A percentile compares a stretch with the other conserved stretches of the same genome.
These are phyloP conservation scores for Kurtzmaniella quercitrusa DNA, from an alignment of 1,139 yeast species.

Conservation along the genomic window DNA sequence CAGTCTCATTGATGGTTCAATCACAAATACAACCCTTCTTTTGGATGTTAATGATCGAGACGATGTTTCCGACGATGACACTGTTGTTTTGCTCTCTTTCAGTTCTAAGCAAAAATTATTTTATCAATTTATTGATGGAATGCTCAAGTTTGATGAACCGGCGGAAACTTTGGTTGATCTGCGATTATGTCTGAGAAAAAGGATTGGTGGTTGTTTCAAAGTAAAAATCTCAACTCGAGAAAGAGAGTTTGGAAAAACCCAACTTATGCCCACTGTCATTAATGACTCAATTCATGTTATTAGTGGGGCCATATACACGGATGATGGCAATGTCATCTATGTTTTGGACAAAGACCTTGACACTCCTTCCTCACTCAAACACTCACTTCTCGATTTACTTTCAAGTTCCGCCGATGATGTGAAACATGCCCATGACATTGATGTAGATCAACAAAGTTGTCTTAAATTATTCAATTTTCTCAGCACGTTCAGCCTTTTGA, in stretches of 20 bases:
- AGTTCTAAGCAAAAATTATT: constrained; percentile 38
- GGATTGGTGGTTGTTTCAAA: constrained; percentile 39
- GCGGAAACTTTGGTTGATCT: constrained; percentile 21
- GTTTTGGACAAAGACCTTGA: constrained; percentile 53
- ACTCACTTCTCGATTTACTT: constrained; percentile 34
- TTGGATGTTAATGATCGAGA: constrained; percentile 43
- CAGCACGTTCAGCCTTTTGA: constrained; percentile 24
- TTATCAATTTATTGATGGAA: constrained; percentile 67
- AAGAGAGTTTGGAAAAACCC: background rate
- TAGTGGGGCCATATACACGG: constrained; percentile 40
- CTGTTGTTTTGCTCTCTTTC: constrained; percentile 18
- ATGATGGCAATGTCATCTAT: constrained; percentile 56
- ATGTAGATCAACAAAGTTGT: constrained; percentile 34
- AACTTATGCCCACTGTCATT: constrained; percentile 18
- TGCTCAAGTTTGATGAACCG: constrained; percentile 16
- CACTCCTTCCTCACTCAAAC: constrained; percentile 35
- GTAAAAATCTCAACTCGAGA: constrained; percentile 37
- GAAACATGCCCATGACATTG: constrained; percentile 28
- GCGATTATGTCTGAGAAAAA: constrained; percentile 31
- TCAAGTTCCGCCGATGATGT: constrained; percentile 27
- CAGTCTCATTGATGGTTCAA: constrained; percentile 52
- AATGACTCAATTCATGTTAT: constrained; percentile 44
- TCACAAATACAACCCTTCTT: constrained; percentile 55
- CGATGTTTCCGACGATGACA: constrained; percentile 26
- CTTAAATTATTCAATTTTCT: constrained; percentile 34